Evolutionary conservation across 2,329 filamentous ascomycete genomes (phyloP), one percentile per base, ranked within the genome.

Genomic region (Xylaria sp.): DNA sequence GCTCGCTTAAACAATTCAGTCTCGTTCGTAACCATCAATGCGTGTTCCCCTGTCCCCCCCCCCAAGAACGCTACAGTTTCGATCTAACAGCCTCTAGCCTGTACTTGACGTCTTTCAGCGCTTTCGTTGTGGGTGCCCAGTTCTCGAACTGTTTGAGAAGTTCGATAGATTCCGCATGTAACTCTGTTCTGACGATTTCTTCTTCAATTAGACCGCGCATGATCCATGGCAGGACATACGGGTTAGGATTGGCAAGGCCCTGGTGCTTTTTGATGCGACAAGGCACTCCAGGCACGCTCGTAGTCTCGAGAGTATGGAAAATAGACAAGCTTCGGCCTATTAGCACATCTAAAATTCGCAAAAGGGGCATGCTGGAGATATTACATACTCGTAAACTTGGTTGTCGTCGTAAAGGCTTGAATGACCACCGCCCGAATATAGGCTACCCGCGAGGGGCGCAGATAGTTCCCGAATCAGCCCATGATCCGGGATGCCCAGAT

Each of bases 191-290:
- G 23, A 97, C 93, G 69, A 91, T 86, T 16, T 94, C 89, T 73
- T 99, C 94, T 72, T 97, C 94, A 2, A 99, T 76, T 59, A 99
- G 77, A 0, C 94, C 94, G 6, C 94, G 85, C 87, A 99, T 94
- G 42, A 94, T 93, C 87, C 95, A 99, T 0, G 94, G 94, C 11
- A 99, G 78, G 58, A 94, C 88, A 70, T 93, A 97, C 0, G 93
- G 93, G 69, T 97, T 97, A 13, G 87, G 77, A 59, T 82, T 80
- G 0, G 76, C 70, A 34, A 84, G 67, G 64, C 68, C 71, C 57
- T 80, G 78, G 62, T 82, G 80, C 63, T 80, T 78, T 62, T 80
- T 76, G 52, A 86, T 75, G 57, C 79, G 74, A 30, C 86, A 78
- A 2, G 76, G 70, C 8, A 78, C 74, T 39, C 76, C 72, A 13